A percentile compares a stretch with the other conserved stretches of the same genome.
These are phyloP conservation scores for Ceratobasidium sp. DNA, from an alignment of 1,284 basidiomycete genomes.

Conservation along the genomic window DNA sequence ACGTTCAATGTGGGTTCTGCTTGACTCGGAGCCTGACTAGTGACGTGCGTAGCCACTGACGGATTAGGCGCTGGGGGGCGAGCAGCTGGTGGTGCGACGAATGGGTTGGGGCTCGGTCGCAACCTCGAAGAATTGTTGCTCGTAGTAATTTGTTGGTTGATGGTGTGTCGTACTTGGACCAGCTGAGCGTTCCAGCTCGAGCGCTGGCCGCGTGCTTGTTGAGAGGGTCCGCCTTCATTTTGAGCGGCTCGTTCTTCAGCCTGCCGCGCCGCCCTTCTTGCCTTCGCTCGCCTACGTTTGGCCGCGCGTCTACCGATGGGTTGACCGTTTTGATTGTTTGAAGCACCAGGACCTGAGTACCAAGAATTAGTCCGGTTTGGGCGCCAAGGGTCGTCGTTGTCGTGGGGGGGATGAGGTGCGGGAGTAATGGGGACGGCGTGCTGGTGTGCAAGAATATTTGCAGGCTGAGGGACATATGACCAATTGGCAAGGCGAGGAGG, in stretches of 20 bases:
- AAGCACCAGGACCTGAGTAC: background rate
- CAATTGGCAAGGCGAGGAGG: no score
- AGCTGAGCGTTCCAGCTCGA: no score
- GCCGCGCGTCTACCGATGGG: background rate
- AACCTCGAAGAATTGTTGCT: background rate
- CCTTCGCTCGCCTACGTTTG: conserved; percentile 1
- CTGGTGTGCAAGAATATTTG: background rate
- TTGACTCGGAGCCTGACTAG: no score
- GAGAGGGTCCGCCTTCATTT: background rate
- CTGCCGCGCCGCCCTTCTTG: background rate
- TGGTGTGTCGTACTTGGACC: background rate
- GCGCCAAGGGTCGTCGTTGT: background rate
- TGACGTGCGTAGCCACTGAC: no score
- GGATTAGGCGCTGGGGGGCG: background rate
- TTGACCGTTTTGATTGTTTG: background rate
- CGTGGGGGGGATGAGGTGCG: background rate
- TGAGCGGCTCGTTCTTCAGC: no score
- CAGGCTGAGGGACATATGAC: background rate
- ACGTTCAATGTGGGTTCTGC: no score
- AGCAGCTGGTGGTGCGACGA: background rate
- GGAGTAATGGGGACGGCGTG: background rate
- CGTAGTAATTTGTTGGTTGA: background rate
- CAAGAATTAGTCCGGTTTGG: background rate
- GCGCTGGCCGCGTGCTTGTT: background rate
- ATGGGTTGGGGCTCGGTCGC: background rate